Conservation (phyloP, 768 basidiomycete species). For the Calocybe cyanea region DNA sequence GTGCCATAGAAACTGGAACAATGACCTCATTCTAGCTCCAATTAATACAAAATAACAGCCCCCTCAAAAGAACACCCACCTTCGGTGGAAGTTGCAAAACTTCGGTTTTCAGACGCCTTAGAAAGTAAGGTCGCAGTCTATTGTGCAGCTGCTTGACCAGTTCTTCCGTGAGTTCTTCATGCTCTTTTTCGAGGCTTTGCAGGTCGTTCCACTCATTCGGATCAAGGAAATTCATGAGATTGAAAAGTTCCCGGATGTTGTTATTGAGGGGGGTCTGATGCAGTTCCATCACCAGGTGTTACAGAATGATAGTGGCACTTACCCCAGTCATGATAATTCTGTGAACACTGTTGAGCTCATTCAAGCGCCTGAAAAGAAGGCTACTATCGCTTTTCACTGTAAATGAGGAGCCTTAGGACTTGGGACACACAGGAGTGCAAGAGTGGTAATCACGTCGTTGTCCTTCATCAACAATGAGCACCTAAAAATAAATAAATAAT, state of each 20-base stretch:
- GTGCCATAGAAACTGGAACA: slow-evolving; percentile 84
- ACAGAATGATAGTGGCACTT: slow-evolving; percentile 19
- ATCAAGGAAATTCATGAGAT: slow-evolving; percentile 94
- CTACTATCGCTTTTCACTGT: slow-evolving; percentile 82
- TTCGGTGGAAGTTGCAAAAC: slow-evolving; percentile 91
- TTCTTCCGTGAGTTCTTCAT: slow-evolving; percentile 76
- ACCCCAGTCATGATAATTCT: slow-evolving; percentile 89
- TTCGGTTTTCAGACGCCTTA: slow-evolving; percentile 91
- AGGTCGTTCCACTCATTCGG: slow-evolving; percentile 73
- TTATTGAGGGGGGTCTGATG: slow-evolving; percentile 89
- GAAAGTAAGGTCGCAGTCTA: slow-evolving; percentile 82
- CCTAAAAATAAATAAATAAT: slow-evolving; percentile 22
- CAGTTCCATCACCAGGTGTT: slow-evolving; percentile 7
- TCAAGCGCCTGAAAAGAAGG: slow-evolving; percentile 77
- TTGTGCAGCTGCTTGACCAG: slow-evolving; percentile 76
- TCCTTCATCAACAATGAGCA: slow-evolving; percentile 90
- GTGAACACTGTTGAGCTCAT: slow-evolving; percentile 73
- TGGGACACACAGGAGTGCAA: slow-evolving; percentile 5
- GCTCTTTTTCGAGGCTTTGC: slow-evolving; percentile 66
- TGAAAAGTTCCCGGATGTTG: slow-evolving; percentile 95
- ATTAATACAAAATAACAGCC: slow-evolving; percentile 2
- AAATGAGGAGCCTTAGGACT: slow-evolving; percentile 12
- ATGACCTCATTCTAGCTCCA: slow-evolving; percentile 77
- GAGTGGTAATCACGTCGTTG: slow-evolving; percentile 63
- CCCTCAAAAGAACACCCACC: slow-evolving; percentile 34